Evolutionary conservation across 495 filamentous ascomycete species (phyloP), one percentile per base, ranked within the genome.

Genomic region (Penicillium bovifimosum): DNA sequence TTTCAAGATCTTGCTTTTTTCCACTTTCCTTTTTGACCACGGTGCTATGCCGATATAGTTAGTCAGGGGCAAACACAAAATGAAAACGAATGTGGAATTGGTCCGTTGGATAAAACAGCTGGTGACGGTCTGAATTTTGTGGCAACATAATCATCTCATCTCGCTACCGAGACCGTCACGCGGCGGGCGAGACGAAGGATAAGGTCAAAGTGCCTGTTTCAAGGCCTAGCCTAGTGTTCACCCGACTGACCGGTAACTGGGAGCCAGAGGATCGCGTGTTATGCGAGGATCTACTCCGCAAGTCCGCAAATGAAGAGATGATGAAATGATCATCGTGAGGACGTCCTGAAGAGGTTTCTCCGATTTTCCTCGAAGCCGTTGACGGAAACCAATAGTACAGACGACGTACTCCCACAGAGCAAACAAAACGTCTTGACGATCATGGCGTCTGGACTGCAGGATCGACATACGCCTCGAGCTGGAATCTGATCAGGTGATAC

Each of bases 371-470:
- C 31, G 48, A 34, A 31, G 38, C 18, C 10, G 18, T 50, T 27
- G 18, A 40, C 48, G 39, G 20, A 24, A 4, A 20, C 39, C 10
- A 36, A 36, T 16, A n/a, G n/a, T n/a, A n/a, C n/a, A n/a, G n/a
- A 5, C n/a, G 10, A 36, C 34, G 34, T 36, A 36, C 11, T 5
- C 0, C 34, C 32, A 11, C 32, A 8, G n/a, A 14, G n/a, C 39
- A 42, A 42, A 40, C 31, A 34, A 27, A 27, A 42, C 18, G 20
- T 13, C 18, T 33, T 40, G 48, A 16, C 38, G 48, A 50, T 50
- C 48, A 41, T 24, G 11, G 31, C 31, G 18, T 42, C 48, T 50
- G 17, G 48, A 27, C 48, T 50, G 8, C 16, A 40, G 31, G 48
- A 50, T 50, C 48, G 13, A 27, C 46, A 39, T 9, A 14, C 40